Evolutionary conservation across 2,329 filamentous ascomycete species (phyloP).

Genomic region (Talaromyces pinophilus): DNA sequence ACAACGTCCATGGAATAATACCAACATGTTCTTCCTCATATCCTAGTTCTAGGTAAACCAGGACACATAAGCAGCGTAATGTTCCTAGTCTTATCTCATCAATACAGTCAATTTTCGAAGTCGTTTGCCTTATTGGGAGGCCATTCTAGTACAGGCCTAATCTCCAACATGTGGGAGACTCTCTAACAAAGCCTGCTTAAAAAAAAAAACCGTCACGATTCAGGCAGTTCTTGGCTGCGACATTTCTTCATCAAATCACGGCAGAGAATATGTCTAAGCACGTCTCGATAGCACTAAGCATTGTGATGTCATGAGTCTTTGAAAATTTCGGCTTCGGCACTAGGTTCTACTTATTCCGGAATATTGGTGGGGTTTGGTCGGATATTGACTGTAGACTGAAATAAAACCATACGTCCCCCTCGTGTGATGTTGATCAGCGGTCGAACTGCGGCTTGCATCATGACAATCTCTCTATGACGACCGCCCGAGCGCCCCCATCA

Average conservation of each 20-base stretch:
- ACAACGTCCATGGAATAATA: background rate
- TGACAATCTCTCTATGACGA: constrained; percentile 12
- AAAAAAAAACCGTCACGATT: background rate
- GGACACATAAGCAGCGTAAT: background rate
- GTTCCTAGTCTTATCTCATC: background rate
- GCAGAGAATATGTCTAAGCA: background rate
- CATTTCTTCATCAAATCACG: background rate
- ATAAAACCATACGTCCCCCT: background rate
- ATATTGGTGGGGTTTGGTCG: background rate
- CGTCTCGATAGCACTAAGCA: background rate
- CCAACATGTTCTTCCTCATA: background rate
- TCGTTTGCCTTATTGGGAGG: background rate
- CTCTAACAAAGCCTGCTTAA: background rate
- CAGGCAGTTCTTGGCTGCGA: background rate
- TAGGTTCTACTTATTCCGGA: background rate
- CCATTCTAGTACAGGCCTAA: background rate
- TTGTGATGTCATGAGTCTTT: background rate
- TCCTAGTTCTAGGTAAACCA: background rate
- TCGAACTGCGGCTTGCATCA: background rate
- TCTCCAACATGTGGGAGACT: background rate
- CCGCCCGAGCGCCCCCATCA: constrained; percentile 20
- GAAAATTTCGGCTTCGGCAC: background rate
- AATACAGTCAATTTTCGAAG: background rate
- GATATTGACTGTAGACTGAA: background rate
- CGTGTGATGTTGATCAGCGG: background rate